phyloP scores from a whole-genome alignment of 2,329 filamentous ascomycete genomes.

The Ciborinia camelliae region DNA sequence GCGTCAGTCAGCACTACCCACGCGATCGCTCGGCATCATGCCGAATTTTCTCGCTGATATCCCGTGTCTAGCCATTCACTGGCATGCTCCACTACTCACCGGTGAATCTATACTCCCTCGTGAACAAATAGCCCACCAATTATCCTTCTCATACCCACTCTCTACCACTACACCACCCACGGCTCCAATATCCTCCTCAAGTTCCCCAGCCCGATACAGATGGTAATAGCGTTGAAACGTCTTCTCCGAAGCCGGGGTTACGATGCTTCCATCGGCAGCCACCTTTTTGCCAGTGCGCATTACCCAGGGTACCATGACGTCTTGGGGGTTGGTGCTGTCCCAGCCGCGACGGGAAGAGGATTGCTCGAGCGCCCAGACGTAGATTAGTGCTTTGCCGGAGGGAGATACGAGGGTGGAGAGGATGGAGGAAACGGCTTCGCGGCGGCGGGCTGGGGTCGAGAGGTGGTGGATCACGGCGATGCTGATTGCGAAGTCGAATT shows the following conservation, averaged over 20 bases:
- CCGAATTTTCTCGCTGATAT: slow-evolving; percentile 1
- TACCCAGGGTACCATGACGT: slow-evolving; percentile 96
- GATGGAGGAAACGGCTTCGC: slow-evolving; percentile 50
- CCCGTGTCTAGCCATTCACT: not conserved
- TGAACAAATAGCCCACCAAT: slow-evolving; percentile 82
- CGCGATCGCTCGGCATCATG: not conserved
- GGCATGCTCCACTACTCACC: not conserved
- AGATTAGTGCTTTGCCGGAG: slow-evolving; percentile 69
- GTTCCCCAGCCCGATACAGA: slow-evolving; percentile 79
- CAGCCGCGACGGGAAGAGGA: slow-evolving; percentile 81
- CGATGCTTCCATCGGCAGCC: slow-evolving; percentile 31
- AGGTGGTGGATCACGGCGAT: slow-evolving; percentile 95
- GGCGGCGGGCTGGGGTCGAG: slow-evolving; percentile 69
- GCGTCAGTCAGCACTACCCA: not conserved
- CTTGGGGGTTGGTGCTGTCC: slow-evolving; percentile 79
- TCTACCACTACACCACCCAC: slow-evolving; percentile 75
- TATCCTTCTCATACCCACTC: slow-evolving; percentile 91
- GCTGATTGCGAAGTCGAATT: slow-evolving; percentile 86
- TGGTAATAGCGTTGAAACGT: slow-evolving; percentile 89
- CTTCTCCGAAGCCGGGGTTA: slow-evolving; percentile 38
- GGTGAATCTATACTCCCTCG: not conserved
- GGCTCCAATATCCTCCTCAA: slow-evolving; percentile 72
- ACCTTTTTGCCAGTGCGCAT: slow-evolving; percentile 46
- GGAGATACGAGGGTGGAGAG: not conserved
- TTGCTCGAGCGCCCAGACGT: slow-evolving; percentile 96